These are phyloP conservation scores for Houttuynia cordata DNA, from an alignment of 164 flowering plant genomes.

Conservation along the genomic window DNA sequence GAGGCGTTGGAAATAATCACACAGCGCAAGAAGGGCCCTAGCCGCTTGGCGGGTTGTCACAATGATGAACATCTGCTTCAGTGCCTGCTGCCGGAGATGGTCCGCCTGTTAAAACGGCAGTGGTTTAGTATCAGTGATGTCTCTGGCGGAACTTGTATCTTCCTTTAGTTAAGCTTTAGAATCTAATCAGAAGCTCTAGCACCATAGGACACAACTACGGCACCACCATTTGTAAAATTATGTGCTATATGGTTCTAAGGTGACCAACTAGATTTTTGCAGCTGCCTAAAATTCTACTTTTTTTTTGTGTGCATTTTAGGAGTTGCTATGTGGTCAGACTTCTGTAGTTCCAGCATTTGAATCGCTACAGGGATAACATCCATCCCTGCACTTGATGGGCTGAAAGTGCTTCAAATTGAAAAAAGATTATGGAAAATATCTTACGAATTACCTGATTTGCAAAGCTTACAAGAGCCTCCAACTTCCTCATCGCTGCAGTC, in stretches of 20 bases:
- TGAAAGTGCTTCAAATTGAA: neutral
- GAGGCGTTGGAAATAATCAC: constrained; percentile 81
- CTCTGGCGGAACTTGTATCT: no score
- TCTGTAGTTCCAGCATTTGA: no score
- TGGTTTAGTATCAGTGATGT: neutral
- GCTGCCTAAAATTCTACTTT: neutral
- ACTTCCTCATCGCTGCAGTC: constrained; percentile 50
- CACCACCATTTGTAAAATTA: neutral
- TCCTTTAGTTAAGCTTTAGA: no score
- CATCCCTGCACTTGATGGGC: neutral
- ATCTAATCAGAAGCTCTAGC: no score
- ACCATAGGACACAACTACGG: no score
- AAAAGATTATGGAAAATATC: neutral
- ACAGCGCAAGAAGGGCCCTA: constrained; percentile 60
- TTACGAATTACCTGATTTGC: constrained; percentile 50
- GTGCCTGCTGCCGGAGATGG: constrained; percentile 62
- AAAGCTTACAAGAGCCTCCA: constrained; percentile 61
- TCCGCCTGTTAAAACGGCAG: constrained; percentile 50
- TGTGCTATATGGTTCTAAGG: neutral
- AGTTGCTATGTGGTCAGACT: neutral
- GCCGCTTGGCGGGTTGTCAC: constrained; percentile 78
- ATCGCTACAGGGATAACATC: no score
- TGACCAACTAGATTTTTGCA: neutral
- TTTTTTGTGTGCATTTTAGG: no score
- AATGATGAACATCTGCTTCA: constrained; percentile 56